Conservation (phyloP, 1,284 basidiomycete genomes). For the Schizophyllum amplum region DNA sequence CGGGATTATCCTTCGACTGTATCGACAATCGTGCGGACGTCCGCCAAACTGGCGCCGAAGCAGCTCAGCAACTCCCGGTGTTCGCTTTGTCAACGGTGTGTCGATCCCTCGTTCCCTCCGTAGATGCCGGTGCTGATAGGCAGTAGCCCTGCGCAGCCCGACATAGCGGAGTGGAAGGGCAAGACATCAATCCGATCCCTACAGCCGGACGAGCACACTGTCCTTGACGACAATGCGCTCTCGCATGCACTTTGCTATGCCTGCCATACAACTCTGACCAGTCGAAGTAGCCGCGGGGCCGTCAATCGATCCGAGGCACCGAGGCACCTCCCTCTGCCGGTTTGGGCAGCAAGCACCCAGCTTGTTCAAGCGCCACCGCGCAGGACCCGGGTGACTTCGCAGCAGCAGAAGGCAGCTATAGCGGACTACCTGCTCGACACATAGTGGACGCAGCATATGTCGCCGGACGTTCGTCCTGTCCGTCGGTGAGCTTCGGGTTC, state of each 20-base stretch:
- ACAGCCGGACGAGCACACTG: slow-evolving; percentile 16
- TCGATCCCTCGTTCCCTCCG: slow-evolving; percentile 17
- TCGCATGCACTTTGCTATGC: slow-evolving; percentile 60
- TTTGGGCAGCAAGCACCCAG: slow-evolving; percentile 21
- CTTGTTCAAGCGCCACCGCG: slow-evolving; percentile 10
- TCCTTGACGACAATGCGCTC: slow-evolving; percentile 24
- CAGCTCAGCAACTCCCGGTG: slow-evolving; percentile 45
- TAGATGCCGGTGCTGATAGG: background rate
- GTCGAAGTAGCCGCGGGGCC: slow-evolving; percentile 43
- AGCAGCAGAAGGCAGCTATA: slow-evolving; percentile 25
- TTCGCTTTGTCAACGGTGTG: slow-evolving; percentile 64
- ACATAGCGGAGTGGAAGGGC: slow-evolving; percentile 67
- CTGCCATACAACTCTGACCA: slow-evolving; percentile 66
- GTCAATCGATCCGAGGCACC: slow-evolving; percentile 4
- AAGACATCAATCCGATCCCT: slow-evolving; percentile 64
- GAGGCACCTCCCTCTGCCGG: slow-evolving; percentile 23
- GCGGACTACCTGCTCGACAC: slow-evolving; percentile 25
- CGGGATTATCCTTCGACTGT: slow-evolving; percentile 85
- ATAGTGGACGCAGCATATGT: no score
- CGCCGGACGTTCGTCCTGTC: no score
- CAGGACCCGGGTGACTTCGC: slow-evolving; percentile 15
- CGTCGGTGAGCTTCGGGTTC: no score
- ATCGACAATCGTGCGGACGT: slow-evolving; percentile 79
- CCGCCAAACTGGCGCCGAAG: slow-evolving; percentile 74
- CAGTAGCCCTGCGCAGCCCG: slow-evolving; percentile 58